Percentiles rank a stretch among this genome's conserved stretches.
Evolutionary conservation across 2,329 filamentous ascomycete species (phyloP).

Genomic region (Pseudogymnoascus sp.): DNA sequence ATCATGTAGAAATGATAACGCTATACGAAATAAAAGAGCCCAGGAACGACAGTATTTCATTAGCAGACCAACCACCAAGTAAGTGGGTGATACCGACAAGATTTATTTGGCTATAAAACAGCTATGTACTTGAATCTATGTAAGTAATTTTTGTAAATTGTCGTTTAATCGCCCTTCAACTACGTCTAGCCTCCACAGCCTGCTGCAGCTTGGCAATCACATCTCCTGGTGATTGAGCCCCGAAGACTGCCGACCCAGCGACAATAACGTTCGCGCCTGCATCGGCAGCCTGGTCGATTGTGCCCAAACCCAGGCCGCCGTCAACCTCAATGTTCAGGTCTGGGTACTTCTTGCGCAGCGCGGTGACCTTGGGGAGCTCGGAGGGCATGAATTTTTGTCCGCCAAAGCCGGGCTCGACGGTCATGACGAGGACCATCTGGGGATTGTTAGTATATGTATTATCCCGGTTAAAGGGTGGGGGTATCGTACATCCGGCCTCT

Average conservation of each 20-base stretch:
- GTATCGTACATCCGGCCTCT: slow-evolving; percentile 78
- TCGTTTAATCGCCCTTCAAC: slow-evolving; percentile 34
- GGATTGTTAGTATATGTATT: slow-evolving; percentile 13
- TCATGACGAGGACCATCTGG: slow-evolving; percentile 98
- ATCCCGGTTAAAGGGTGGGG: not conserved
- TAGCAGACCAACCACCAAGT: not conserved
- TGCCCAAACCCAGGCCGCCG: slow-evolving; percentile 78
- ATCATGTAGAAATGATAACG: not conserved
- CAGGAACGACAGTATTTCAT: not conserved
- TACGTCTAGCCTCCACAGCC: slow-evolving; percentile 61
- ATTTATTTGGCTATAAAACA: slow-evolving; percentile 1
- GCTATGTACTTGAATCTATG: slow-evolving; percentile 5
- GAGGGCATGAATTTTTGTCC: slow-evolving; percentile 98
- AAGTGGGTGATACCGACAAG: not conserved
- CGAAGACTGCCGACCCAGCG: slow-evolving; percentile 91
- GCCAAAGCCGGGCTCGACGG: slow-evolving; percentile 92
- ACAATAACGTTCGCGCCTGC: slow-evolving; percentile 98
- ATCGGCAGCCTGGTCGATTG: slow-evolving; percentile 88
- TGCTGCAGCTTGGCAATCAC: slow-evolving; percentile 78
- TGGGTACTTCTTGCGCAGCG: slow-evolving; percentile 75
- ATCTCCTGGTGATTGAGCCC: slow-evolving; percentile 77
- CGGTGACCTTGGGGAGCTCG: slow-evolving; percentile 87
- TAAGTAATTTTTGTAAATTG: not conserved
- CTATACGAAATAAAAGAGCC: not conserved
- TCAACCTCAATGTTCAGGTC: slow-evolving; percentile 96